phyloP scores from a whole-genome alignment of 371 early-diverging fungal genomes.

The Mucor indicus region DNA sequence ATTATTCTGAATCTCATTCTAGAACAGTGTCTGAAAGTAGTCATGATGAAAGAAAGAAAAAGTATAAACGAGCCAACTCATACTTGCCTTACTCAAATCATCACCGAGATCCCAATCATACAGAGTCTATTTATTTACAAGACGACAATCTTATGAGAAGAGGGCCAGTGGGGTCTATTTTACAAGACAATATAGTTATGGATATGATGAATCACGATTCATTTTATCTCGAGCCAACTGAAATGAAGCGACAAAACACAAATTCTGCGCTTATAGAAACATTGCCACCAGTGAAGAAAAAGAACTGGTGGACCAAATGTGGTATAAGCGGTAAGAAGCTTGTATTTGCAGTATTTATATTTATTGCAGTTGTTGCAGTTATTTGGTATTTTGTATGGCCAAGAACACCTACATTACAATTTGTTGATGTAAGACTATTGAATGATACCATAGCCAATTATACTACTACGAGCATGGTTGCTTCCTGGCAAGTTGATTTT shows the following conservation, averaged over 20 bases:
- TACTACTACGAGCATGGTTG: conserved; percentile 10
- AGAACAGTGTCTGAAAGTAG: conserved; percentile 44
- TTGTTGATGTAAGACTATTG: conserved; percentile 12
- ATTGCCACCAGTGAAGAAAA: conserved; percentile 14
- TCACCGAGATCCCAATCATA: conserved; percentile 19
- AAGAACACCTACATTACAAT: conserved; percentile 22
- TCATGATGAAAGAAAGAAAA: conserved; percentile 10
- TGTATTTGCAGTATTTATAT: conserved; percentile 25
- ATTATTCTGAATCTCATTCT: conserved; percentile 29
- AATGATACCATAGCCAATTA: conserved; percentile 1
- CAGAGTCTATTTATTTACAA: conserved; percentile 35
- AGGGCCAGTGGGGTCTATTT: conserved; percentile 28
- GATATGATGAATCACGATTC: conserved; percentile 23
- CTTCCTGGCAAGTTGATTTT: conserved; percentile 29
- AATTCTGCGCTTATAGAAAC: conserved; percentile 3
- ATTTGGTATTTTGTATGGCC: conserved; percentile 50
- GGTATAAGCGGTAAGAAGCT: conserved; percentile 23
- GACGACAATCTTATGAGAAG: conserved; percentile 22
- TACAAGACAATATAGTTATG: conserved; percentile 43
- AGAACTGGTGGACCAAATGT: conserved; percentile 14
- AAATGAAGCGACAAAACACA: neutral
- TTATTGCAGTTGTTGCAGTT: conserved; percentile 23
- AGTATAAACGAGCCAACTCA: conserved; percentile 33
- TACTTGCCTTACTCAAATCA: conserved; percentile 48
- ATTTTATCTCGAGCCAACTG: neutral